These are phyloP conservation scores for Myriosclerotinia curreyana DNA, from an alignment of 2,329 filamentous ascomycete species.

Conservation along the genomic window DNA sequence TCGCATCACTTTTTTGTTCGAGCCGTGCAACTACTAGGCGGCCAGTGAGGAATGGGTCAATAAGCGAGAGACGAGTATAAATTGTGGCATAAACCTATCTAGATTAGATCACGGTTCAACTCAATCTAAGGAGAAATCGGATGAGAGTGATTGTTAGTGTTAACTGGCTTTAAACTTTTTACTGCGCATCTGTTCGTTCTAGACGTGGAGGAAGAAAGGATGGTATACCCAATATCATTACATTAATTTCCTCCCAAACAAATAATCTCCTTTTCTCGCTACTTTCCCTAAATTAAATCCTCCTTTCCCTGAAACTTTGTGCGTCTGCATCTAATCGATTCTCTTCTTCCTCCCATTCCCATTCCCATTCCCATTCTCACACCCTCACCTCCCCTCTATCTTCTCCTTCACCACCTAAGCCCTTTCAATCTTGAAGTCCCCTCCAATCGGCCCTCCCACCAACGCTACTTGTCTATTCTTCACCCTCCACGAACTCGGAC, in stretches of 20 bases:
- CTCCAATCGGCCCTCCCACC: slow-evolving; percentile 1
- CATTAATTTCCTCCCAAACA: background rate
- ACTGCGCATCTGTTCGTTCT: too few relatives aligned
- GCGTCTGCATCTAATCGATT: background rate
- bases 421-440: background rate
- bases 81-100: too few relatives aligned
- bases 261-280: background rate
- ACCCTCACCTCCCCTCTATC: background rate
- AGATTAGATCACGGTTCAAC: too few relatives aligned
- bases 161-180: too few relatives aligned
- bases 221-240: background rate
- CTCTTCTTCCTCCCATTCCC: background rate
- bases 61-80: too few relatives aligned
- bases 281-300: background rate
- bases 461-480: slow-evolving; percentile 9
- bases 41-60: too few relatives aligned
- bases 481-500: slow-evolving; percentile 15
- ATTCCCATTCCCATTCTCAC: background rate
- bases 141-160: too few relatives aligned
- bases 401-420: background rate
- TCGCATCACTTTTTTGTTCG: too few relatives aligned
- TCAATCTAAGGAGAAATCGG: too few relatives aligned
- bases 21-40: too few relatives aligned
- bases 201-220: too few relatives aligned
- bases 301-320: too few relatives aligned